Evolutionary conservation across 2,329 filamentous ascomycete genomes (phyloP).

Genomic region (Talaromyces sp.): DNA sequence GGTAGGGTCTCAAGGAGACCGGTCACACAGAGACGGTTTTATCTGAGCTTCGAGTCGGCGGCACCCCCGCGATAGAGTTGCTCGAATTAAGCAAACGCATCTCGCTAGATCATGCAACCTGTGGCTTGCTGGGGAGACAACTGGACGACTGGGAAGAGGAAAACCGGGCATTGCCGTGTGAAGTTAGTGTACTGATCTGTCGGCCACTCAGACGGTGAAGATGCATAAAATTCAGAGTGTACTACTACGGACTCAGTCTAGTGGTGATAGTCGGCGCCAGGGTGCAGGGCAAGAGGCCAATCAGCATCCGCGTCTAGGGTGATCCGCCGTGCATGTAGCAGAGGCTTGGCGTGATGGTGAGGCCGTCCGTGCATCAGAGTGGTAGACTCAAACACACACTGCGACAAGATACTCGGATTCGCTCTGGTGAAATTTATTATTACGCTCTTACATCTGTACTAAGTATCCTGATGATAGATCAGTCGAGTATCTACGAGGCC

Average conservation of each 20-base stretch:
- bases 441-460: background rate
- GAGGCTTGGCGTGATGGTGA: slow-evolving; percentile 6
- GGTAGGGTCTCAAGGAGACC: background rate
- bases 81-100: background rate
- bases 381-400: background rate
- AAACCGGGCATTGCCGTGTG: background rate
- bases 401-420: background rate
- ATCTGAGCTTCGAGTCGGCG: background rate
- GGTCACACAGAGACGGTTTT: slow-evolving; percentile 1
- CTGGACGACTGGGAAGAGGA: background rate
- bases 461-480: background rate
- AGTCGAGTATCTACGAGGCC: background rate
- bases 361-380: background rate
- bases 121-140: background rate
- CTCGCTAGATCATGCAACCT: slow-evolving; percentile 1
- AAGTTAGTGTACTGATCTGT: background rate
- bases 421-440: background rate
- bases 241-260: background rate
- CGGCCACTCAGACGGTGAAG: background rate
- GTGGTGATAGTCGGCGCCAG: background rate
- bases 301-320: slow-evolving; percentile 4
- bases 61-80: background rate
- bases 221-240: background rate
- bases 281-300: background rate
- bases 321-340: slow-evolving; percentile 8